A percentile compares a stretch with the other conserved stretches of the same genome.
Conservation (phyloP, 441 rosid genomes). For the Populus hybrid region DNA sequence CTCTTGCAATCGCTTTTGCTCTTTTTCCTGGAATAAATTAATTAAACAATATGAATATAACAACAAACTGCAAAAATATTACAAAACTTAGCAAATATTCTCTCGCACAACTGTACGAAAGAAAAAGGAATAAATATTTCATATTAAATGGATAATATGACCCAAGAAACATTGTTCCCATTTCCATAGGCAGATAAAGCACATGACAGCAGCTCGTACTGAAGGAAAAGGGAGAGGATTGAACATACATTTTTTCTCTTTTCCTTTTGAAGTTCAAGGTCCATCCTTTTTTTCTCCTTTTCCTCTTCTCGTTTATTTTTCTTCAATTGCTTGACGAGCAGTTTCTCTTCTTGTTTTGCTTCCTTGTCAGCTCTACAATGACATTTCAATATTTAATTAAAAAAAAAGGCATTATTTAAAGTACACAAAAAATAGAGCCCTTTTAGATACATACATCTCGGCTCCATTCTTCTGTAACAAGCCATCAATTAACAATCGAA, state of each 20-base stretch:
- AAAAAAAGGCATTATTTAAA: conserved; percentile 3
- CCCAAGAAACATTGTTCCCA: too few relatives aligned
- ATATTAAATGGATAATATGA: too few relatives aligned
- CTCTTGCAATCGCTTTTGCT: too few relatives aligned
- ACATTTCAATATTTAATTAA: conserved; percentile 5
- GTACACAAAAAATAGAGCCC: not conserved
- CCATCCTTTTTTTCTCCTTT: conserved; percentile 70
- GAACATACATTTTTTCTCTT: conserved; percentile 52
- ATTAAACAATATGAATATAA: too few relatives aligned
- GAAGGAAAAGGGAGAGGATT: not conserved
- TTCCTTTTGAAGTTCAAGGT: conserved; percentile 60
- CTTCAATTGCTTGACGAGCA: conserved; percentile 59
- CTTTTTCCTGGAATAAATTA: too few relatives aligned
- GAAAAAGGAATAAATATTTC: too few relatives aligned
- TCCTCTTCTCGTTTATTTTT: conserved; percentile 62
- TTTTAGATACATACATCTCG: conserved; percentile 47
- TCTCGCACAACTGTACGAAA: too few relatives aligned
- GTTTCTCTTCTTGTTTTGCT: conserved; percentile 56
- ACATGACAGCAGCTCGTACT: too few relatives aligned
- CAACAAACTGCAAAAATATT: too few relatives aligned
- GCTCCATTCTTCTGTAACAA: conserved; percentile 51
- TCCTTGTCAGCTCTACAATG: conserved; percentile 58
- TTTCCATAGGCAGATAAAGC: too few relatives aligned
- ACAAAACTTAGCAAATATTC: too few relatives aligned
- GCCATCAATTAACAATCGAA: conserved; percentile 47